Evolutionary conservation across 2,329 filamentous ascomycete genomes (phyloP).

Genomic region (Talaromyces amestolkiae): DNA sequence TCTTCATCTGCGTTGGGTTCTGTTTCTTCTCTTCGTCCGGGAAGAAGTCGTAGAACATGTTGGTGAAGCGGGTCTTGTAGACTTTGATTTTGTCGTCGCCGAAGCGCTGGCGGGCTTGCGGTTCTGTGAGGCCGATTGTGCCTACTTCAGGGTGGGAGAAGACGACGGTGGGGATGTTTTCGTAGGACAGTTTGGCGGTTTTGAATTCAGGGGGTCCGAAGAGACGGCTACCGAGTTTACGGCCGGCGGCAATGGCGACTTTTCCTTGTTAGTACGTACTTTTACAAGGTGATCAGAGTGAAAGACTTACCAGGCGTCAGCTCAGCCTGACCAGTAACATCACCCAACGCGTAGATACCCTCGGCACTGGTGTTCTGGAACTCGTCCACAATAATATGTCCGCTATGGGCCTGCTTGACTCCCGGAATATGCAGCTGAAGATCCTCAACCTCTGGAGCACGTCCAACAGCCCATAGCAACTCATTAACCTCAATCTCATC

Average conservation of each 20-base stretch:
- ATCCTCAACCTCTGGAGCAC: slow-evolving; percentile 45
- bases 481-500: slow-evolving; percentile 49
- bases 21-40: slow-evolving; percentile 49
- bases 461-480: slow-evolving; percentile 52
- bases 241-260: slow-evolving; percentile 54
- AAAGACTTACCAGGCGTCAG: slow-evolving; percentile 46
- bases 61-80: slow-evolving; percentile 50
- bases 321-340: slow-evolving; percentile 52
- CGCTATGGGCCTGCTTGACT: slow-evolving; percentile 40
- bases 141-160: slow-evolving; percentile 53
- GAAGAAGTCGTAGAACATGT: slow-evolving; percentile 50
- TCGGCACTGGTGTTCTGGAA: slow-evolving; percentile 51
- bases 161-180: slow-evolving; percentile 54
- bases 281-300: not conserved
- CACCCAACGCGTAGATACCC: slow-evolving; percentile 51
- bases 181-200: slow-evolving; percentile 46
- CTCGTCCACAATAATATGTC: slow-evolving; percentile 48
- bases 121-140: slow-evolving; percentile 51
- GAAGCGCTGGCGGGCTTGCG: slow-evolving; percentile 47
- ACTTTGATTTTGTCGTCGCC: slow-evolving; percentile 52
- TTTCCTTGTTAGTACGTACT: not conserved
- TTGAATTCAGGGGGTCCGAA: slow-evolving; percentile 49
- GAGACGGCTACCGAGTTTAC: slow-evolving; percentile 50
- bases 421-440: slow-evolving; percentile 43
- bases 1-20: slow-evolving; percentile 52